Percentiles rank a stretch among this genome's conserved stretches.
Evolutionary conservation across 495 filamentous ascomycete genomes (phyloP).

Genomic region (Darksidea phi): DNA sequence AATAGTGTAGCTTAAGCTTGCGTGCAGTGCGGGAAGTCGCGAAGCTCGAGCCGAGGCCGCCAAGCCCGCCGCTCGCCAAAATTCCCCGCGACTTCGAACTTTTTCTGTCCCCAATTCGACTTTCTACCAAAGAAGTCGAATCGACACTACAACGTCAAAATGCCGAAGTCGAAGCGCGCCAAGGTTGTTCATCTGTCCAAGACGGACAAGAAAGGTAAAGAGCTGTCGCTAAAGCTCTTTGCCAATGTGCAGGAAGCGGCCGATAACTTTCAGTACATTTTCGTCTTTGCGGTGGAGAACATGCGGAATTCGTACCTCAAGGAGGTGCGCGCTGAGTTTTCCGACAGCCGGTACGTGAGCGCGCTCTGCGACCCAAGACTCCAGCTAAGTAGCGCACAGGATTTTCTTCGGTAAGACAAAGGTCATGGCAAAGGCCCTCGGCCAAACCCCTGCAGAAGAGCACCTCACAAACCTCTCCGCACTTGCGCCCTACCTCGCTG

Average conservation of each 20-base stretch:
- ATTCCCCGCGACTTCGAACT: slow-evolving; percentile 28
- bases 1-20: slow-evolving; percentile 6
- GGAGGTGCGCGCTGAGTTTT: slow-evolving; percentile 78
- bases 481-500: slow-evolving; percentile 69
- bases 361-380: background rate
- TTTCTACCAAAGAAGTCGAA: background rate
- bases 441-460: slow-evolving; percentile 68
- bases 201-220: slow-evolving; percentile 87
- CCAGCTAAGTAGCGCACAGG: slow-evolving; percentile 45
- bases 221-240: slow-evolving; percentile 84
- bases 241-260: slow-evolving; percentile 81
- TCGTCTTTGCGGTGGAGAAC: slow-evolving; percentile 92
- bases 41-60: slow-evolving; percentile 6
- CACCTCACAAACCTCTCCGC: slow-evolving; percentile 68
- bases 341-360: slow-evolving; percentile 70
- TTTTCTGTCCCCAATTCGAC: slow-evolving; percentile 14
- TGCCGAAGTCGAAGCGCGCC: slow-evolving; percentile 95
- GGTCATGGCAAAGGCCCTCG: slow-evolving; percentile 92
- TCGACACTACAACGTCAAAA: slow-evolving; percentile 49
- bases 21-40: background rate
- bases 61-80: slow-evolving; percentile 12
- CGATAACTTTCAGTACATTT: slow-evolving; percentile 81
- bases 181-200: slow-evolving; percentile 85
- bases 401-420: slow-evolving; percentile 99
- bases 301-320: slow-evolving; percentile 99